Evolutionary conservation across 768 basidiomycete genomes (phyloP).

Genomic region (Glaciozyma martinii): DNA sequence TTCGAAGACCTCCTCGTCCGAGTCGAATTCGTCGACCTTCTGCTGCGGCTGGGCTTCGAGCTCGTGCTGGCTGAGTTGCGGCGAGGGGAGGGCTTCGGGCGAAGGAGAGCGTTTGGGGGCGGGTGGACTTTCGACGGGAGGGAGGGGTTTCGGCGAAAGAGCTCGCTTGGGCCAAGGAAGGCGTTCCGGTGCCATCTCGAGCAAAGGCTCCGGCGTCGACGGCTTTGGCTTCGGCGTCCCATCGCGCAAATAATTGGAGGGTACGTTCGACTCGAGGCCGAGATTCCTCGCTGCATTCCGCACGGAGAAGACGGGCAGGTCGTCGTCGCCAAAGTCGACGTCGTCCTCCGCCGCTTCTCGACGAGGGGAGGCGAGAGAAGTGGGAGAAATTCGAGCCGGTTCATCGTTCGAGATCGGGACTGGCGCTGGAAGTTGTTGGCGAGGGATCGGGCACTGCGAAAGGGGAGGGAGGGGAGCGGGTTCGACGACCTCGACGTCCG

Average conservation of each 20-base stretch:
- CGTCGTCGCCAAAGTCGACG: too few relatives aligned
- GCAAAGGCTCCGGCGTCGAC: not conserved
- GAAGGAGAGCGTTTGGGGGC: not conserved
- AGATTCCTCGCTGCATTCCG: too few relatives aligned
- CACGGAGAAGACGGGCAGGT: too few relatives aligned
- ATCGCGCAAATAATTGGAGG: too few relatives aligned
- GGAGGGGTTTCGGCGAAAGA: too few relatives aligned
- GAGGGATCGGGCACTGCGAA: not conserved
- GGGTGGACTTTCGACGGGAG: not conserved
- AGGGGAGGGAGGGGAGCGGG: not conserved
- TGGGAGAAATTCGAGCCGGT: too few relatives aligned
- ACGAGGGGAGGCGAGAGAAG: too few relatives aligned
- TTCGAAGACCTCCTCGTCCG: slow-evolving; percentile 37
- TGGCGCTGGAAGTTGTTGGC: not conserved
- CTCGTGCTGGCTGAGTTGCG: not conserved
- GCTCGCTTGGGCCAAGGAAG: too few relatives aligned
- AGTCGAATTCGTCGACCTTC: slow-evolving; percentile 13
- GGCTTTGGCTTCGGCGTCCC: not conserved
- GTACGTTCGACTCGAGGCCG: too few relatives aligned
- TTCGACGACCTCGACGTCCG: slow-evolving; percentile 4
- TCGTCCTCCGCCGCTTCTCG: too few relatives aligned
- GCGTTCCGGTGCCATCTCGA: too few relatives aligned
- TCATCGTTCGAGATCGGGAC: not conserved
- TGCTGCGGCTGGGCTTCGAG: not conserved
- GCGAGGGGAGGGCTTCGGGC: not conserved